A percentile compares a stretch with the other conserved stretches of the same genome.
These are phyloP conservation scores for Macrotyloma uniflorum DNA, from an alignment of 306 rosid genomes.

Conservation along the genomic window DNA sequence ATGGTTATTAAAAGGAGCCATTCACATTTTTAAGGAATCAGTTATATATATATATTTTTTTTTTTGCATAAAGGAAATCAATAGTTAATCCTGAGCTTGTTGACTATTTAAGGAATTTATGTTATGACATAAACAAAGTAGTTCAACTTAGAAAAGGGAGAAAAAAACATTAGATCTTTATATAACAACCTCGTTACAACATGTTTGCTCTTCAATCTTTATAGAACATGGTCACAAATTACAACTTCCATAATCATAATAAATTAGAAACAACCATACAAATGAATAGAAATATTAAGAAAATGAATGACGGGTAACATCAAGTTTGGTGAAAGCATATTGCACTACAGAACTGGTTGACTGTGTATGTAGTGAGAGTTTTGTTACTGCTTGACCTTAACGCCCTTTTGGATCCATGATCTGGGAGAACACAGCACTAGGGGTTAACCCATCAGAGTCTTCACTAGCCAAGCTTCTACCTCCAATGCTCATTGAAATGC, in stretches of 20 bases:
- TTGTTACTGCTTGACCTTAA: slow-evolving; percentile 45
- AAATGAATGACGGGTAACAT: slow-evolving; percentile 33
- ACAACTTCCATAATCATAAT: slow-evolving; percentile 51
- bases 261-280: slow-evolving; percentile 30
- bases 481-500: slow-evolving; percentile 94
- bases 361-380: slow-evolving; percentile 12
- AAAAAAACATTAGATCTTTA: not conserved
- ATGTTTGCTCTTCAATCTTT: slow-evolving; percentile 40
- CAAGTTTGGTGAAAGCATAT: slow-evolving; percentile 42
- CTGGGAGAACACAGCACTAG: slow-evolving; percentile 97
- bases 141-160: not conserved
- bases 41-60: too few species aligned
- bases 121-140: slow-evolving; percentile 18
- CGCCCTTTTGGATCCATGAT: slow-evolving; percentile 99
- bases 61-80: slow-evolving; percentile 12
- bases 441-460: slow-evolving; percentile 96
- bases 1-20: not conserved
- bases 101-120: not conserved
- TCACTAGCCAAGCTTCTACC: slow-evolving; percentile 97
- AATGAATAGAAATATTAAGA: slow-evolving; percentile 37
- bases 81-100: not conserved
- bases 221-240: slow-evolving; percentile 48
- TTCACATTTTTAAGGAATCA: too few species aligned
- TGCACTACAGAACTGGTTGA: slow-evolving; percentile 3
- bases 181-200: slow-evolving; percentile 32